Percentiles rank a stretch among this genome's conserved stretches.
These are phyloP conservation scores for Candida bentonensis DNA, from an alignment of 805 yeast species.

Conservation along the genomic window DNA sequence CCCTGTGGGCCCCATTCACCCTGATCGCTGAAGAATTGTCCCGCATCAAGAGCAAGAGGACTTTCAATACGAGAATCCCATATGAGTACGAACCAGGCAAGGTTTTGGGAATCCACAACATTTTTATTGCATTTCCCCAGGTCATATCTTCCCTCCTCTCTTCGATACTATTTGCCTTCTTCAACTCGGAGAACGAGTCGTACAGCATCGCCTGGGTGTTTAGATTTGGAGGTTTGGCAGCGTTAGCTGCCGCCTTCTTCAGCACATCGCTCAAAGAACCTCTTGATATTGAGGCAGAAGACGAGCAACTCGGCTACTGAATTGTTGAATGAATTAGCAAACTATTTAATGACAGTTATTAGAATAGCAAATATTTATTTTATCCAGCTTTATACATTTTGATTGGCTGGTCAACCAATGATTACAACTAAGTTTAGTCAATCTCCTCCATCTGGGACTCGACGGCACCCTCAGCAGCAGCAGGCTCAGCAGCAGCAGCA, in stretches of 20 bases:
- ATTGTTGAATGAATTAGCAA: too few relatives aligned
- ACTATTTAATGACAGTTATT: too few relatives aligned
- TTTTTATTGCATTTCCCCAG: constrained; percentile 46
- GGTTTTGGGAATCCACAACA: constrained; percentile 42
- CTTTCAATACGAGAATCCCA: neutral
- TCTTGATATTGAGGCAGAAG: constrained; percentile 15
- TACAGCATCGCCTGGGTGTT: constrained; percentile 43
- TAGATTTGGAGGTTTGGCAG: constrained; percentile 38
- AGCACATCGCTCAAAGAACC: constrained; percentile 31
- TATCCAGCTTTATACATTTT: neutral
- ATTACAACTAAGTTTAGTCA: constrained; percentile 40
- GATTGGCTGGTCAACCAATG: neutral
- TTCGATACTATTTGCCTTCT: constrained; percentile 30
- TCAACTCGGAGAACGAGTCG: constrained; percentile 21
- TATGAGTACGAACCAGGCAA: constrained; percentile 44
- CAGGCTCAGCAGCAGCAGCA: constrained; percentile 22
- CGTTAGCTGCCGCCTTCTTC: constrained; percentile 31
- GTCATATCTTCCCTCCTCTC: constrained; percentile 36
- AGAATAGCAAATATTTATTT: neutral
- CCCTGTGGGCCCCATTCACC: constrained; percentile 55
- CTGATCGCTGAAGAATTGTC: constrained; percentile 32
- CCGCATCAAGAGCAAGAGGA: neutral
- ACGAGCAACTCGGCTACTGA: constrained; percentile 4
- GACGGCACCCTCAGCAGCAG: constrained; percentile 48
- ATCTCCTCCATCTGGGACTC: constrained; percentile 99